These are phyloP conservation scores for Salix suchowensis DNA, from an alignment of 345 rosid genomes.

Conservation along the genomic window DNA sequence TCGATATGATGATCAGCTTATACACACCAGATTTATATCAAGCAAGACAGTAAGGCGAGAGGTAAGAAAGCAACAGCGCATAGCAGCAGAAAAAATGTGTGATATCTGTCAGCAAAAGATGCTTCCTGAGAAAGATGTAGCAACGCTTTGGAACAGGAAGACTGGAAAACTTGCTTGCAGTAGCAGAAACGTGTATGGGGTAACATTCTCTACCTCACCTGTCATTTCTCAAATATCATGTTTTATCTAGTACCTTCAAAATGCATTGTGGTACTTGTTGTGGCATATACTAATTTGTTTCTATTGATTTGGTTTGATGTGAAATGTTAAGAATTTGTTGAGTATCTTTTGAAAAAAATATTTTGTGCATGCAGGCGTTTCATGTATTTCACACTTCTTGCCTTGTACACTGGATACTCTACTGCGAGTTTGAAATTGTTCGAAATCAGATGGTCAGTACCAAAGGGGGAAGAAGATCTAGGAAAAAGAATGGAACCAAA, in stretches of 20 bases:
- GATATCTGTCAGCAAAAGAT: conserved; percentile 89
- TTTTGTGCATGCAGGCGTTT: conserved; percentile 51
- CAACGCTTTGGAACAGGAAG: conserved; percentile 68
- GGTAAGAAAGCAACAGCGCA: conserved; percentile 69
- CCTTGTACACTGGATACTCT: conserved; percentile 85
- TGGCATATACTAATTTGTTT: neutral
- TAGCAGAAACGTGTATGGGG: conserved; percentile 79
- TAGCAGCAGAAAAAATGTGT: conserved; percentile 81
- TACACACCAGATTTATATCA: conserved; percentile 49
- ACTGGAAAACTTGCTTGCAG: conserved; percentile 79
- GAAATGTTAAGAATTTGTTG: neutral
- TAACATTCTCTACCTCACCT: conserved; percentile 21
- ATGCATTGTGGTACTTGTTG: neutral
- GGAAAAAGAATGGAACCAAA: conserved; percentile 47
- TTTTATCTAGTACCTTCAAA: neutral
- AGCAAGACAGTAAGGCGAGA: conserved; percentile 64
- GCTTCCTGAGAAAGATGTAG: conserved; percentile 80
- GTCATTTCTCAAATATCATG: conserved; percentile 7
- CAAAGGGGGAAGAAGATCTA: conserved; percentile 48
- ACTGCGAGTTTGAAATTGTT: conserved; percentile 65
- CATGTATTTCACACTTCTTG: conserved; percentile 89
- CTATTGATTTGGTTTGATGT: neutral
- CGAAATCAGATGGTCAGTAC: conserved; percentile 35
- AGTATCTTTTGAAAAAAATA: neutral
- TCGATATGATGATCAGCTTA: conserved; percentile 51